These are phyloP conservation scores for Turnera subulata DNA, from an alignment of 345 rosid species.

Conservation along the genomic window DNA sequence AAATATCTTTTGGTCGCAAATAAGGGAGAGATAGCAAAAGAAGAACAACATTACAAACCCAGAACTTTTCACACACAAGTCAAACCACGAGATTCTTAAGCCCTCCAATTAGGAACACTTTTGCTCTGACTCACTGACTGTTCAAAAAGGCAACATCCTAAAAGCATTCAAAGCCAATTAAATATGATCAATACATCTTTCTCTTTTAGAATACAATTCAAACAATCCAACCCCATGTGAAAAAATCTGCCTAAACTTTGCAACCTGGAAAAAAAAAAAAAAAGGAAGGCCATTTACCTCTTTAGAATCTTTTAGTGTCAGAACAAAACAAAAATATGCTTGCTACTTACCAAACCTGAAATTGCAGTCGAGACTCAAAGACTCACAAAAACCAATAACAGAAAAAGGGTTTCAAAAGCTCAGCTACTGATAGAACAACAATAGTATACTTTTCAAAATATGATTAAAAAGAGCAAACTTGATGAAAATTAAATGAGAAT, in stretches of 20 bases:
- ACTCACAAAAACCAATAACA: no score
- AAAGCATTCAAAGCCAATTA: conserved; percentile 5
- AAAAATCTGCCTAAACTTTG: background rate
- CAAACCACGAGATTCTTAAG: conserved; percentile 14
- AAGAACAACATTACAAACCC: background rate
- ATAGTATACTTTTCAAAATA: no score
- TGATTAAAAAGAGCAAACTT: no score
- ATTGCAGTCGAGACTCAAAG: no score
- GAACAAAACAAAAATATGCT: background rate
- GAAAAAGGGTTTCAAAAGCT: no score
- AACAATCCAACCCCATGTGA: conserved; percentile 7
- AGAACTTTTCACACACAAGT: conserved; percentile 4
- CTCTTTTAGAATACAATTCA: conserved; percentile 11
- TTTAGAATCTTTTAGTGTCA: background rate
- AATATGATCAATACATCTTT: background rate
- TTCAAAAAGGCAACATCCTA: no score
- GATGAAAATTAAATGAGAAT: no score
- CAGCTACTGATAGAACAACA: no score
- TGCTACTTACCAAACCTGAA: no score
- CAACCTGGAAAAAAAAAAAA: background rate
- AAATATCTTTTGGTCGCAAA: no score
- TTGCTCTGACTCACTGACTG: conserved; percentile 2
- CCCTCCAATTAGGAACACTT: conserved; percentile 22
- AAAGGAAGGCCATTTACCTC: background rate
- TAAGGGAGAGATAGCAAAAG: no score